Base-by-base conservation (phyloP, 257 asterid species). In the Nicotiana tabacum region DNA sequence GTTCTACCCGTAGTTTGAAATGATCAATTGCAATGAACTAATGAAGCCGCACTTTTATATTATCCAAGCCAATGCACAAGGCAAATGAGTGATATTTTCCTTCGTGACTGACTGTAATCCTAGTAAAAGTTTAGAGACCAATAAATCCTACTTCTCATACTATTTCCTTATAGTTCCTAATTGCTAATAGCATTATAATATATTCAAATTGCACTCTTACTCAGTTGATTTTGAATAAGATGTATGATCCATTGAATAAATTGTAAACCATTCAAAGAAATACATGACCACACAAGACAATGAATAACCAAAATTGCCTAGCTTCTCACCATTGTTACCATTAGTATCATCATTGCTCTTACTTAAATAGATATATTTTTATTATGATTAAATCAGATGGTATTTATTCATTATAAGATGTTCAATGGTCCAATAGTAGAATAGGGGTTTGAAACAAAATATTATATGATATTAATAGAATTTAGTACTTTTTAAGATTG, bases 21-120 rank as follows among this genome's bases (percentile, higher is more conserved):
- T 57, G 37, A 72, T 72, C 60, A 72, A 72, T 72, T 72, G 60
- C 78, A 72, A 43, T 24, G 78, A 72, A 21, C 78, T 72, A 72
- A 72, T 70, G 58, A 70, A n/a, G 78, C n/a, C 6, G 12, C 12
- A 13, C 78, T 70, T 70, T 56, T 56, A 56, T 56, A n/a, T 17
- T 58, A 21, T 69, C 77, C 33, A 39, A 55, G 57, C 4, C 35
- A 43, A 21, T 24, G 60, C 78, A 72, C 48, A 57, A 72, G 13
- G 21, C 21, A 72, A 72, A 72, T 72, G 3, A 43, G 16, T 6
- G 37, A 57, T 72, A 21, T 43, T 72, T 43, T 21, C 13, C 60
- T 39, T 72, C 27, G 60, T 24, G 7, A 72, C 24, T 21, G 60
- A 70, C 78, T 21, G 60, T 72, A 46, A 43, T 43, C 78, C 60